These are phyloP conservation scores for Amanita pseudoporphyria DNA, from an alignment of 768 basidiomycete genomes.

Conservation along the genomic window DNA sequence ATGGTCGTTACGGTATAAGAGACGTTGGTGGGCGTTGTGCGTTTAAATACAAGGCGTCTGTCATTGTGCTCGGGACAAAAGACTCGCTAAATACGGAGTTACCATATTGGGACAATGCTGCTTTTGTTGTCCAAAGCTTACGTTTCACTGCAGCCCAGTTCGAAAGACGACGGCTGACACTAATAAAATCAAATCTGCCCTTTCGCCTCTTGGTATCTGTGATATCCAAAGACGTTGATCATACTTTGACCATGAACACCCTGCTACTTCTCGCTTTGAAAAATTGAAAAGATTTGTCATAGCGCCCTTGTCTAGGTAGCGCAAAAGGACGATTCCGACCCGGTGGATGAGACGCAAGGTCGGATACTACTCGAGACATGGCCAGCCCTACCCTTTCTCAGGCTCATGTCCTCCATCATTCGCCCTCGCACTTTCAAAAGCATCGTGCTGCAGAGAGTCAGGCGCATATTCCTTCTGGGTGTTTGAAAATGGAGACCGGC, in stretches of 20 bases:
- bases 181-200: neutral
- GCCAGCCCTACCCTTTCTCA: no score
- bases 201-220: neutral
- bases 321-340: neutral
- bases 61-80: conserved; percentile 21
- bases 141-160: neutral
- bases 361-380: no score
- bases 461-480: no score
- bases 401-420: no score
- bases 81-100: conserved; percentile 13
- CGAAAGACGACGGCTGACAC: neutral
- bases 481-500: no score
- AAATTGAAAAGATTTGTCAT: neutral
- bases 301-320: neutral
- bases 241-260: neutral
- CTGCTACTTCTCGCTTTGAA: no score
- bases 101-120: conserved; percentile 16
- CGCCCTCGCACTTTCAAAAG: no score
- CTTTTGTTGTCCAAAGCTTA: neutral
- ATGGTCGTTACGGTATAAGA: conserved; percentile 9
- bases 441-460: no score
- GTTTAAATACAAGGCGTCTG: conserved; percentile 14
- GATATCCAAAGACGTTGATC: neutral
- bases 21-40: conserved; percentile 9
- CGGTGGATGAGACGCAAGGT: neutral